A percentile compares a stretch with the other conserved stretches of the same genome.
Conservation (phyloP, 805 yeast species). For the Starmerella lactis-condensi region DNA sequence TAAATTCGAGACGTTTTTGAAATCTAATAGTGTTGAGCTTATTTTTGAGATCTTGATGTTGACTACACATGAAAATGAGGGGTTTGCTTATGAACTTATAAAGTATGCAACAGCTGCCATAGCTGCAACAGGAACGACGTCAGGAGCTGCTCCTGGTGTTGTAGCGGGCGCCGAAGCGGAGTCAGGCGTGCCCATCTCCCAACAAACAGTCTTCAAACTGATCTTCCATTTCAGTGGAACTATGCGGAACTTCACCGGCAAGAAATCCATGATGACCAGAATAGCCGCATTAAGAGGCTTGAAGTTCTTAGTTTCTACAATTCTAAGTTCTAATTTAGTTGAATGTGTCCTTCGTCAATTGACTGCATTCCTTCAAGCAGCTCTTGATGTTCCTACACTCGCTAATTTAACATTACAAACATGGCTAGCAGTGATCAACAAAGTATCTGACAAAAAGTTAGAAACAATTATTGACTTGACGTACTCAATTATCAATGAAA, state of each 20-base stretch:
- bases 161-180: not conserved
- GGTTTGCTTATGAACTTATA: conserved; percentile 5
- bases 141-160: conserved; percentile 9
- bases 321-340: conserved; percentile 5
- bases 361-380: conserved; percentile 66
- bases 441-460: conserved; percentile 35
- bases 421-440: conserved; percentile 43
- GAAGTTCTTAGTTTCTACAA: conserved; percentile 33
- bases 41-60: conserved; percentile 11
- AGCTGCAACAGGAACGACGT: conserved; percentile 1
- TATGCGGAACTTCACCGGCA: conserved; percentile 54
- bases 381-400: conserved; percentile 44
- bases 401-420: conserved; percentile 46
- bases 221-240: conserved; percentile 56
- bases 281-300: conserved; percentile 40
- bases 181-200: conserved; percentile 8
- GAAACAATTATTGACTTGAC: conserved; percentile 44
- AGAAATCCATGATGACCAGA: conserved; percentile 54
- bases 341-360: conserved; percentile 32
- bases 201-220: conserved; percentile 19
- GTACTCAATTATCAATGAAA: conserved; percentile 50
- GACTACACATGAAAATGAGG: conserved; percentile 7
- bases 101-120: conserved; percentile 6
- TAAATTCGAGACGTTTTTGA: conserved; percentile 4
- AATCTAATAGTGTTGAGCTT: conserved; percentile 11